phyloP scores from a whole-genome alignment of 2,329 filamentous ascomycete genomes.

The Aureobasidium sp. region DNA sequence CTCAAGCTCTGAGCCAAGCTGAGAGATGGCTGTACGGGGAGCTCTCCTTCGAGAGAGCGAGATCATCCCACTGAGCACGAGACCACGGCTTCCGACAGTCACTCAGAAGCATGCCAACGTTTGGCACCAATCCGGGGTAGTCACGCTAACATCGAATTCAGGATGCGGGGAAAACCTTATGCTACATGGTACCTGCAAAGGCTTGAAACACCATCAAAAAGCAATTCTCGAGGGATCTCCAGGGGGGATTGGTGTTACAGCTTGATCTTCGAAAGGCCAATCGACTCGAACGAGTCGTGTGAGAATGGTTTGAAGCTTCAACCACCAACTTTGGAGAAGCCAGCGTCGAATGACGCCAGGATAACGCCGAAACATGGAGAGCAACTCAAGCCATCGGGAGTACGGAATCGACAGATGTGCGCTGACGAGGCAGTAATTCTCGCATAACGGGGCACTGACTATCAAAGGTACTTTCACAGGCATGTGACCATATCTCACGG shows the following conservation, averaged over 20 bases:
- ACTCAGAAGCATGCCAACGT: neutral
- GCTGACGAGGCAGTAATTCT: constrained; percentile 14
- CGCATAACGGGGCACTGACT: constrained; percentile 10
- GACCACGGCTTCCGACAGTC: neutral
- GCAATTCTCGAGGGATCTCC: constrained; percentile 1
- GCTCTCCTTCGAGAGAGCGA: neutral
- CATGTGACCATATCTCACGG: constrained; percentile 15
- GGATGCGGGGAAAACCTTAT: constrained; percentile 12
- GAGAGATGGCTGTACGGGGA: constrained; percentile 7
- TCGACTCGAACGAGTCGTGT: neutral
- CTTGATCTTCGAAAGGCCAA: neutral
- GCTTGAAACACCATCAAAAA: constrained; percentile 12
- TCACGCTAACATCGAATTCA: neutral
- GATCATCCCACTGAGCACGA: constrained; percentile 15
- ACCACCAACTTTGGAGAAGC: constrained; percentile 4
- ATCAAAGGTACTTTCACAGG: constrained; percentile 10
- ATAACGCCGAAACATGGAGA: constrained; percentile 2
- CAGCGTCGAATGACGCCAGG: neutral
- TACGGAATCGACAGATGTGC: constrained; percentile 12
- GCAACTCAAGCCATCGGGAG: neutral
- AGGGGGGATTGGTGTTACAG: neutral
- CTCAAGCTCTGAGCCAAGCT: constrained; percentile 17
- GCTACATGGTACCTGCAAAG: neutral
- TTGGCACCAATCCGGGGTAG: constrained; percentile 9
- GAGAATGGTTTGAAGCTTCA: neutral